Evolutionary conservation across 2,329 filamentous ascomycete species (phyloP), one percentile per base, ranked within the genome.

Genomic region (Graphilbum ipis-grandicollis): DNA sequence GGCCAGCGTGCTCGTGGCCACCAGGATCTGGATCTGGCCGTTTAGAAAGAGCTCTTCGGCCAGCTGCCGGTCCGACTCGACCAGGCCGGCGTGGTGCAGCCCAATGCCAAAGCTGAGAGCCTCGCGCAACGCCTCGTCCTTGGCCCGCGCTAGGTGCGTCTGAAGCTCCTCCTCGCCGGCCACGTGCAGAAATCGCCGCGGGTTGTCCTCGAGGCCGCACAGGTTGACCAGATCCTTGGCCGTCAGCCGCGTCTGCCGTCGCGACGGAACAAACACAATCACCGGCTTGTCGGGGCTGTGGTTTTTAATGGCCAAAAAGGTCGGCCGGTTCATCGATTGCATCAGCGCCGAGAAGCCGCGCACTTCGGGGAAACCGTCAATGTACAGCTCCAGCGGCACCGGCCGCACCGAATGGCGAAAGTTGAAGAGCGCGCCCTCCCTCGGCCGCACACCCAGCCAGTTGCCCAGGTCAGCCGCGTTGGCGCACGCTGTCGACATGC

Each of bases 401-500:
- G 92, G 90, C 19, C 90, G 83, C 26, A 98, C 92, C 0, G 86
- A 96, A 52, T 98, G 90, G 21, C 85, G 73, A 58, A 98, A 98
- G 57, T 98, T 98, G 69, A 93, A 98, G 19, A 98, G 58, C 1
- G 79, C 88, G 13, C 43, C 44, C 36, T 44, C 36, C 30, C 38
- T 33, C 50, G 93, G 94, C 26, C 12, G 6, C 29, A 98, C 92
- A 33, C 90, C 90, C 3, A 98, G 69, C 90, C 90, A 98, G 50
- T 93, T 96, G 2, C 71, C 92, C 26, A 98, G 66, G 54, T 98
- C 92, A 13, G 73, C 81, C 2, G 92, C 90, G 52, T 98, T 98
- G 13, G 90, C 90, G 49, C 88, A 96, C 9, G 90, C 92, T 15
- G 90, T 98, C 2, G 90, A 98, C 92, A 98, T 98, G n/a, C 90